Evolutionary conservation across 345 rosid species (phyloP).

Genomic region (Crucihimalaya himalaica): DNA sequence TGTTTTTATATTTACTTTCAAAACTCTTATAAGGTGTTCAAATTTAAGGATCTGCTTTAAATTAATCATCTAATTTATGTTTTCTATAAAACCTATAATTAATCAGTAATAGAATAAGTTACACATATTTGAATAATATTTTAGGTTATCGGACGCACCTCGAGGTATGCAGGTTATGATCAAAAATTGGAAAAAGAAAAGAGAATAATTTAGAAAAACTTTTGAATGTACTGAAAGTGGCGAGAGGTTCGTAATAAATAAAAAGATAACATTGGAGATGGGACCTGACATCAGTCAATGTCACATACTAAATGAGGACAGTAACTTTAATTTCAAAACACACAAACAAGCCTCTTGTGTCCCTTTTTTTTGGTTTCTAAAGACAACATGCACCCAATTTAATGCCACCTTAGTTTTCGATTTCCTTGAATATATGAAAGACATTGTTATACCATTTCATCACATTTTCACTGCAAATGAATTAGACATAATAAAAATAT

Average conservation of each 20-base stretch:
- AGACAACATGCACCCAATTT: constrained; percentile 9
- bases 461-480: neutral
- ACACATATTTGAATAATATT: neutral
- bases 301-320: constrained; percentile 36
- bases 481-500: neutral
- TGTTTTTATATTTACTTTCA: neutral
- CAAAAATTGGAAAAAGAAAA: neutral
- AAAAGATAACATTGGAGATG: constrained; percentile 23
- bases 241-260: constrained; percentile 25
- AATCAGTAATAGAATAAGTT: neutral
- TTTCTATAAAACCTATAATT: neutral
- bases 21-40: neutral
- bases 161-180: neutral
- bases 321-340: constrained; percentile 29
- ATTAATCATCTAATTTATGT: neutral
- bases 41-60: neutral
- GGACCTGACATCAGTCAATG: constrained; percentile 35
- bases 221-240: constrained; percentile 24
- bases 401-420: constrained; percentile 21
- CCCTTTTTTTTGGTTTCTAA: constrained; percentile 10
- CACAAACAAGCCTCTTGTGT: constrained; percentile 23
- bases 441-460: neutral
- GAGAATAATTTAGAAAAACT: neutral
- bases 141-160: constrained; percentile 3
- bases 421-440: neutral